A percentile compares a stretch with the other conserved stretches of the same genome.
Evolutionary conservation across 2,329 filamentous ascomycete genomes (phyloP).

Genomic region (Fusarium napiforme): DNA sequence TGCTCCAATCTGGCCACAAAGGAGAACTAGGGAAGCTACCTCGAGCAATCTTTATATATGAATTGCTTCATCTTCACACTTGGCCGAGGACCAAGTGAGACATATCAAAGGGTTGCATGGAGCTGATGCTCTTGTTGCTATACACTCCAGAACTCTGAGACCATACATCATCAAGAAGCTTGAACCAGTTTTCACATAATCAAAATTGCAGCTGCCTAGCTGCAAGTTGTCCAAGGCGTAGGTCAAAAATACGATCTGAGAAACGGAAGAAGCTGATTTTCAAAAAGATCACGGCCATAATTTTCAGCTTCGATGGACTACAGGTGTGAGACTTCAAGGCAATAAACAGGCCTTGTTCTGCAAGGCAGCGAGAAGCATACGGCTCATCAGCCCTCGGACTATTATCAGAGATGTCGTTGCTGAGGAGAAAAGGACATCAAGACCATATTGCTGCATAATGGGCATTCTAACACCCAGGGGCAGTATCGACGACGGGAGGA

Average conservation of each 20-base stretch:
- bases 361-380: background rate
- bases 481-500: background rate
- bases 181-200: no score
- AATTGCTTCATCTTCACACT: background rate
- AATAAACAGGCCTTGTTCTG: background rate
- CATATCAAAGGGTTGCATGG: fast-evolving
- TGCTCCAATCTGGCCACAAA: no score
- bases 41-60: background rate
- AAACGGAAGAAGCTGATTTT: background rate
- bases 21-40: background rate
- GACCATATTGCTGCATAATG: background rate
- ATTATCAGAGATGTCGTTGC: background rate
- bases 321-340: background rate
- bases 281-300: background rate
- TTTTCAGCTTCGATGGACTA: background rate
- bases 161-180: background rate
- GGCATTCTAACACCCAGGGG: fast-evolving
- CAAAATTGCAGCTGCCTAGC: background rate
- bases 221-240: no score
- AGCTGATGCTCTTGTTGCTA: fast-evolving
- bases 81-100: fast-evolving
- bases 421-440: background rate
- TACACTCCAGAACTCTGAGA: background rate
- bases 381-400: fast-evolving
- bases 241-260: no score